Evolutionary conservation across 345 rosid genomes (phyloP), one percentile per base, ranked within the genome.

Genomic region (Camelina sativa): DNA sequence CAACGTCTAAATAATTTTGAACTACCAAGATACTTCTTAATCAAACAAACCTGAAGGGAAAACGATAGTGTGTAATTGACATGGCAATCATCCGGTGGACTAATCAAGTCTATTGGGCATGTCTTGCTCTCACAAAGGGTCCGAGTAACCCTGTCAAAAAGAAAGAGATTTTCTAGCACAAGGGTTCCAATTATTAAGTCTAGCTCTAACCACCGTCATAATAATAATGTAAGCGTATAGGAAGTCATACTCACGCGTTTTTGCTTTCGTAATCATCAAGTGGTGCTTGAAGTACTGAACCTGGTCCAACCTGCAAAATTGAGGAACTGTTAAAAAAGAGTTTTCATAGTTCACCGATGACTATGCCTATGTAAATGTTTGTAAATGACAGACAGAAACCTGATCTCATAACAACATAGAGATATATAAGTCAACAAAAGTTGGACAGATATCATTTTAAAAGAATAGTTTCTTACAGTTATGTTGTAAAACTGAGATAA

Each of bases 81-180:
- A 88, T 92, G 97, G 83, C 99, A 95, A 80, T 95, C 99, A 82
- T 95, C 99, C 38, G 97, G 99, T 62, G 97, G 99, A 81, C 86
- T 89, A 69, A 90, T 86, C 81, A 95, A 85, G 84, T 95, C 97
- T 51, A 79, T 78, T 38, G 99, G 99, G 77, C 99, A 95, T 81
- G 87, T 76, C 72, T 84, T 86, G 65, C 86, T 91, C 74, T 79
- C 85, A 77, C 99, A 95, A 63, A 91, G 88, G 62, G 92, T 70
- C 41, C 82, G 72, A 16, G 97, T 90, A 76, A 92, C 88, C 84
- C 99, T 95, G 75, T 63, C 82, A 68, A 53, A 80, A 67, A 15
- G 38, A 73, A 59, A 35, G 8, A 61, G 30, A 51, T 44, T 53
- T 34, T 47, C 8, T 1, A 71, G 54, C 48, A 67, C 41, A 59